phyloP scores from a whole-genome alignment of 768 basidiomycete species.

The Crucibulum laeve region DNA sequence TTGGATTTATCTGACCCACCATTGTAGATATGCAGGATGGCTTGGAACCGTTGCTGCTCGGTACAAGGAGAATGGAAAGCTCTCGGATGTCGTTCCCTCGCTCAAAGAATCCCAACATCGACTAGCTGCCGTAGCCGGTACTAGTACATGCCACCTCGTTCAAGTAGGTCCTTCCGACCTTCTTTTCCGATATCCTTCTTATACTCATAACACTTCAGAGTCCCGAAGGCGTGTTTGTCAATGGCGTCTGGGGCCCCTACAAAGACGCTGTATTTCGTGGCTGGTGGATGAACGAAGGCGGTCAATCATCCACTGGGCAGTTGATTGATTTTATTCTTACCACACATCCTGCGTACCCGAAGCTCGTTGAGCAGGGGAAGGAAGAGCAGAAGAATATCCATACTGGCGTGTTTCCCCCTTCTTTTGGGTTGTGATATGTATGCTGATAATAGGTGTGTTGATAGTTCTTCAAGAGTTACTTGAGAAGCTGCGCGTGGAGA shows the following conservation, averaged over 20 bases:
- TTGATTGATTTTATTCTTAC: conserved; percentile 93
- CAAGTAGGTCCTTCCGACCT: conserved; percentile 42
- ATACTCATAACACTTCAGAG: conserved; percentile 45
- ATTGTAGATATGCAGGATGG: conserved; percentile 82
- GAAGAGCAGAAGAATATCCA: conserved; percentile 57
- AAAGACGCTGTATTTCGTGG: conserved; percentile 87
- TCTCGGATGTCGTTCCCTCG: conserved; percentile 50
- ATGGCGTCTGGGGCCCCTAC: conserved; percentile 92
- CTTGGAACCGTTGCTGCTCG: conserved; percentile 90
- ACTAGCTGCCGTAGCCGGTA: conserved; percentile 92
- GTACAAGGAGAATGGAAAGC: conserved; percentile 46
- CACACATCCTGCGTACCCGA: conserved; percentile 81
- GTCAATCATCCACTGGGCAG: conserved; percentile 98
- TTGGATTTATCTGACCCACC: background rate
- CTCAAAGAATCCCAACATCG: conserved; percentile 77
- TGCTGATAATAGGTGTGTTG: background rate
- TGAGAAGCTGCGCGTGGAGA: conserved; percentile 57
- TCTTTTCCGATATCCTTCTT: background rate
- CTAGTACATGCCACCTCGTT: conserved; percentile 93
- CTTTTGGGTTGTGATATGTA: background rate
- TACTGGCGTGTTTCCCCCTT: conserved; percentile 31
- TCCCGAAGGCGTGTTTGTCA: conserved; percentile 77
- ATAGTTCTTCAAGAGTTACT: conserved; percentile 73
- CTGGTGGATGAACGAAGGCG: conserved; percentile 99
- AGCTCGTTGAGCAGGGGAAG: conserved; percentile 62